phyloP scores from a whole-genome alignment of 163 green algal genomes.

The Chloroidium sp. region DNA sequence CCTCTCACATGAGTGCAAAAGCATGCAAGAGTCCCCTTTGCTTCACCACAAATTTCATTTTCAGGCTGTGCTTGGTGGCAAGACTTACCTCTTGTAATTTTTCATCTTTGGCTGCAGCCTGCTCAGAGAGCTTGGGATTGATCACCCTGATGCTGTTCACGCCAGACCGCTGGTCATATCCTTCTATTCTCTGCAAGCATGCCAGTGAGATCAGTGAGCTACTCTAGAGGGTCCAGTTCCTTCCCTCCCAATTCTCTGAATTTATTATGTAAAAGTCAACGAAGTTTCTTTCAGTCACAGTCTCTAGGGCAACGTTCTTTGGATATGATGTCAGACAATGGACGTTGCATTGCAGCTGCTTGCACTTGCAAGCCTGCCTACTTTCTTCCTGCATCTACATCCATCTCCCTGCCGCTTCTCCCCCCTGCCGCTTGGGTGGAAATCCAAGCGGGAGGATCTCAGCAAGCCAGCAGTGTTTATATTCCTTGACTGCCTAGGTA shows the following conservation, averaged over 20 bases:
- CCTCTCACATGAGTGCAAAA: neutral
- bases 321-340: neutral
- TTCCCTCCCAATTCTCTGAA: neutral
- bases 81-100: neutral
- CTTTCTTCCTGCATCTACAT: no score
- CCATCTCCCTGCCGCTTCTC: no score
- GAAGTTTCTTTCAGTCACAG: neutral
- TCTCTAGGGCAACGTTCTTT: neutral
- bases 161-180: slow-evolving; percentile 8
- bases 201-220: no score
- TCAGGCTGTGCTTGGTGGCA: neutral
- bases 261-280: neutral
- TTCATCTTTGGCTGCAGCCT: neutral
- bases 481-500: neutral
- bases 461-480: neutral
- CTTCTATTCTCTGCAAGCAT: slow-evolving; percentile 12
- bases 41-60: no score
- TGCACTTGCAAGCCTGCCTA: no score
- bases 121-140: neutral
- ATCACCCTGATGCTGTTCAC: slow-evolving; percentile 18
- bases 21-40: neutral
- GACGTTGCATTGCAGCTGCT: no score
- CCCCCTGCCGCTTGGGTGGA: no score
- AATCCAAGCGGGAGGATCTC: no score
- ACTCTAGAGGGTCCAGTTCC: neutral